Percentiles rank a stretch among this genome's conserved stretches.
Evolutionary conservation across 805 yeast species (phyloP).

Genomic region (Lipomyces lipofer): DNA sequence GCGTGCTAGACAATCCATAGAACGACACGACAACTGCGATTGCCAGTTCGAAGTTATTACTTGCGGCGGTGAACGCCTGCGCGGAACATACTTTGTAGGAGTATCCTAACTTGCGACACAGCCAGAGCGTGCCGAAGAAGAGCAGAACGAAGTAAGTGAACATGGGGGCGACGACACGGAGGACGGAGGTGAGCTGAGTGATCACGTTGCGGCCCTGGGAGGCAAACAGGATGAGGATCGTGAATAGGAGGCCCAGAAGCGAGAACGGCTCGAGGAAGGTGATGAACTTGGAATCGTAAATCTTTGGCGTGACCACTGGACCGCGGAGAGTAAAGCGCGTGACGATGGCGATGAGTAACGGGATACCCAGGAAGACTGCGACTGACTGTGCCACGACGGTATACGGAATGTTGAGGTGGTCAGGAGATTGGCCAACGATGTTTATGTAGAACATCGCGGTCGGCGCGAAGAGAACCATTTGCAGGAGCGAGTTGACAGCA

Average conservation of each 20-base stretch:
- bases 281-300: slow-evolving; percentile 43
- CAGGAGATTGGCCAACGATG: slow-evolving; percentile 41
- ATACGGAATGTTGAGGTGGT: slow-evolving; percentile 38
- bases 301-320: slow-evolving; percentile 20
- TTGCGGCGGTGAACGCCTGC: slow-evolving; percentile 58
- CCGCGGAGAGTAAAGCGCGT: slow-evolving; percentile 46
- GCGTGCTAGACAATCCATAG: slow-evolving; percentile 53
- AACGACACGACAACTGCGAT: slow-evolving; percentile 55
- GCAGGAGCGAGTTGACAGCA: slow-evolving; percentile 52
- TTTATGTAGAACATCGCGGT: slow-evolving; percentile 51
- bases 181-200: slow-evolving; percentile 50
- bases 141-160: slow-evolving; percentile 49
- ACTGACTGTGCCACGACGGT: slow-evolving; percentile 51
- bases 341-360: slow-evolving; percentile 49
- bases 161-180: slow-evolving; percentile 54
- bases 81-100: slow-evolving; percentile 47
- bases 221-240: slow-evolving; percentile 53
- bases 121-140: slow-evolving; percentile 49
- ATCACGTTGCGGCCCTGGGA: slow-evolving; percentile 52
- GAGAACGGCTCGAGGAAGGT: slow-evolving; percentile 53
- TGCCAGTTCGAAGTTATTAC: slow-evolving; percentile 59
- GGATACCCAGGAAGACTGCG: slow-evolving; percentile 56
- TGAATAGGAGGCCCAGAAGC: slow-evolving; percentile 53
- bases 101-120: slow-evolving; percentile 33
- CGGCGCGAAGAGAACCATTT: slow-evolving; percentile 56